A percentile compares a stretch with the other conserved stretches of the same genome.
Evolutionary conservation across 768 basidiomycete species (phyloP).

Genomic region (Hericium rajendrae): DNA sequence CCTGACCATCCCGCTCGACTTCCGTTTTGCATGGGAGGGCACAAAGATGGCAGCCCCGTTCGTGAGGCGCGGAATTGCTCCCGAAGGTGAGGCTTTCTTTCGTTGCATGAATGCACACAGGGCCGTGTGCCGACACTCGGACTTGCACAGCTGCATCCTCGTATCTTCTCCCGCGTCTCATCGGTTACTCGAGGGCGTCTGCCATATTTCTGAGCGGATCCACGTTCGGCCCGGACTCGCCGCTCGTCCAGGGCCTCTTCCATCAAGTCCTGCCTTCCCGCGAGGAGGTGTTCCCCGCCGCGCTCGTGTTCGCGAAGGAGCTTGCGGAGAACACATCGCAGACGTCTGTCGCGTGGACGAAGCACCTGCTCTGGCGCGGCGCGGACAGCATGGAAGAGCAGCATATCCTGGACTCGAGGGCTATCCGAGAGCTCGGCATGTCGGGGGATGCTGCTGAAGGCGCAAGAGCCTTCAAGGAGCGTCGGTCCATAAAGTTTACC

Average conservation of each 20-base stretch:
- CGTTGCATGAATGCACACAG: too few species aligned
- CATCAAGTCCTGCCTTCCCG: slow-evolving; percentile 37
- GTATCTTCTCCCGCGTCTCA: slow-evolving; percentile 45
- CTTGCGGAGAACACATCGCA: slow-evolving; percentile 42
- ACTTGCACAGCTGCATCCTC: slow-evolving; percentile 24
- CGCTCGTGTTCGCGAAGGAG: slow-evolving; percentile 41
- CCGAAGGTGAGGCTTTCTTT: slow-evolving; percentile 30
- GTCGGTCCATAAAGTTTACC: slow-evolving; percentile 33
- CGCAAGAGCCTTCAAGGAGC: slow-evolving; percentile 37
- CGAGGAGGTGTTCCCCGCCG: slow-evolving; percentile 43
- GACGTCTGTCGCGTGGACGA: slow-evolving; percentile 40
- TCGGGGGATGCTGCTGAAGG: slow-evolving; percentile 39
- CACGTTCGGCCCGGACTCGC: slow-evolving; percentile 35
- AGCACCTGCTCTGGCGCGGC: slow-evolving; percentile 42
- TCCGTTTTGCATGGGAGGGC: slow-evolving; percentile 42
- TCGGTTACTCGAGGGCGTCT: slow-evolving; percentile 41
- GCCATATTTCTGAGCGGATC: slow-evolving; percentile 42
- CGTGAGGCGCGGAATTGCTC: slow-evolving; percentile 36
- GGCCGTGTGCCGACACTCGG: too few species aligned
- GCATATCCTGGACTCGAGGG: slow-evolving; percentile 43
- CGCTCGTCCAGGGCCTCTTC: slow-evolving; percentile 34
- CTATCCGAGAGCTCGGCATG: slow-evolving; percentile 30
- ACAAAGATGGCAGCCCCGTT: slow-evolving; percentile 42
- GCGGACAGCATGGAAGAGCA: slow-evolving; percentile 43
- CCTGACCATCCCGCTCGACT: slow-evolving; percentile 41